Evolutionary conservation across 306 rosid species (phyloP).

Genomic region (Sindora glabra): DNA sequence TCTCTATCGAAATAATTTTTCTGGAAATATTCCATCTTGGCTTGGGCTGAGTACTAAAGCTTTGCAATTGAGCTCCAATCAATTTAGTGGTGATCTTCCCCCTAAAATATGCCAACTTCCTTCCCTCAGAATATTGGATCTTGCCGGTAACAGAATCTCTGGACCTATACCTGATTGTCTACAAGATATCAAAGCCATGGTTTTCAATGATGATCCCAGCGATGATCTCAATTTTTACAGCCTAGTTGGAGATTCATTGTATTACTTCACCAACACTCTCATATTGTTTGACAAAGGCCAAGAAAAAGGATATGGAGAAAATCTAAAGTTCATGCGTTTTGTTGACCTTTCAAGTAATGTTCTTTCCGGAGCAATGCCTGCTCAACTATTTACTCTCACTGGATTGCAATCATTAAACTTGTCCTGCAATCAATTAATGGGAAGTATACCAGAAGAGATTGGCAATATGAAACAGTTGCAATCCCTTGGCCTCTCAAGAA

Average conservation of each 20-base stretch:
- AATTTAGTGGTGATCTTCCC: background rate
- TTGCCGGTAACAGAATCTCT: background rate
- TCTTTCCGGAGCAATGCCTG: conserved; percentile 12
- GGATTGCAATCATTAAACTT: conserved; percentile 1
- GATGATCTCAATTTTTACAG: background rate
- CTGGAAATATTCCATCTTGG: background rate
- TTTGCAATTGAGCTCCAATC: background rate
- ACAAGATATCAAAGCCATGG: background rate
- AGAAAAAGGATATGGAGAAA: background rate
- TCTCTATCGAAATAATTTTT: background rate
- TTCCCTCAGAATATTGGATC: background rate
- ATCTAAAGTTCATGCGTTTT: background rate
- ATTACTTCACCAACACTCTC: too few species aligned
- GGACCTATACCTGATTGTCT: background rate
- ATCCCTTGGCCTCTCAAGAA: background rate
- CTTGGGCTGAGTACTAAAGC: background rate
- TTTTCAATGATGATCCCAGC: too few species aligned
- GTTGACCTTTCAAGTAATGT: conserved; percentile 2
- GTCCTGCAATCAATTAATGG: conserved; percentile 7
- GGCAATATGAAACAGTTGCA: background rate
- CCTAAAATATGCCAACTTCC: background rate
- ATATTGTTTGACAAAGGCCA: background rate
- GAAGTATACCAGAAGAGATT: conserved; percentile 7
- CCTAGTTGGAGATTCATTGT: too few species aligned
- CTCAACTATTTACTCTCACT: background rate